These are phyloP conservation scores for Lanmaoa rubissima DNA, from an alignment of 768 basidiomycete genomes.

Conservation along the genomic window DNA sequence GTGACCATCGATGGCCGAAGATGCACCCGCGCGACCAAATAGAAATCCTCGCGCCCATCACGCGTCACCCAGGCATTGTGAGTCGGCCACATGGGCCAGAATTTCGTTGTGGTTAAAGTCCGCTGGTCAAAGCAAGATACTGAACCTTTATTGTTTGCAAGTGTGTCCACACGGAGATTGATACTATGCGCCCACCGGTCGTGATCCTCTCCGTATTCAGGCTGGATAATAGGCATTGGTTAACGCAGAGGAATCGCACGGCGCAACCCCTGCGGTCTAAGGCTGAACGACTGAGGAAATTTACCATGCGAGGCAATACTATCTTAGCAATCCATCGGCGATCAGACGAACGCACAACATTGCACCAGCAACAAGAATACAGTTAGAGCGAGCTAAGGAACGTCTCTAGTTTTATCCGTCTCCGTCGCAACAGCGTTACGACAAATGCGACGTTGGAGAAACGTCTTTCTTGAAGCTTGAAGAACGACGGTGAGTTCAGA, in stretches of 20 bases:
- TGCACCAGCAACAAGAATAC: constrained; percentile 10
- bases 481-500: not conserved
- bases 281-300: not conserved
- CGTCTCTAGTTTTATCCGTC: constrained; percentile 6
- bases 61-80: too few species aligned
- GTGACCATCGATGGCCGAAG: not conserved
- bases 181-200: too few species aligned
- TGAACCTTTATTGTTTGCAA: too few species aligned
- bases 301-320: not conserved
- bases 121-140: not conserved
- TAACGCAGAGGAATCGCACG: too few species aligned
- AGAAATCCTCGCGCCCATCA: too few species aligned
- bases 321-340: constrained; percentile 11
- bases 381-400: constrained; percentile 7
- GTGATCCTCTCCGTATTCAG: not conserved
- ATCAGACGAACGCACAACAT: not conserved
- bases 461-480: not conserved
- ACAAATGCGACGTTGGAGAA: not conserved
- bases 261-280: not conserved
- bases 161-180: too few species aligned
- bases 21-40: too few species aligned
- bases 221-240: not conserved
- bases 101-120: too few species aligned
- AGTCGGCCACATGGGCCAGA: too few species aligned
- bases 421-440: not conserved